These are phyloP conservation scores for Fraxinus pennsylvanica DNA, from an alignment of 257 asterid genomes.

Conservation along the genomic window DNA sequence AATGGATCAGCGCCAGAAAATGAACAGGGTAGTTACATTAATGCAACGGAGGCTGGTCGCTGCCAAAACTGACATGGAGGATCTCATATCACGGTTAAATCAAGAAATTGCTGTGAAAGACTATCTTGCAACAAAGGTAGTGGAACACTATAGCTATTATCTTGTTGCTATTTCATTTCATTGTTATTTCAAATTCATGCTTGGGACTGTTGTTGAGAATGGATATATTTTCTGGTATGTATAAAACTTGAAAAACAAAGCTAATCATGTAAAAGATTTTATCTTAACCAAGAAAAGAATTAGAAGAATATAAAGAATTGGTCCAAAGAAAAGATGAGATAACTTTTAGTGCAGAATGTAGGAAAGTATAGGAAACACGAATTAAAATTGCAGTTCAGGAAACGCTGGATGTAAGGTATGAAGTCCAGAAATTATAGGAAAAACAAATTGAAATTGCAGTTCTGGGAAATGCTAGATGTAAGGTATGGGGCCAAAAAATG, in stretches of 20 bases:
- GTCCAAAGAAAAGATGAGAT: neutral
- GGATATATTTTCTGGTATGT: neutral
- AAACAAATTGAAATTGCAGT: neutral
- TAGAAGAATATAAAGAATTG: neutral
- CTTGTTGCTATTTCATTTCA: conserved; percentile 3
- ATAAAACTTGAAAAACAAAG: neutral
- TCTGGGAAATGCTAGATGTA: conserved; percentile 4
- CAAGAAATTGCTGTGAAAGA: conserved; percentile 95
- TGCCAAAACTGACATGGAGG: conserved; percentile 97
- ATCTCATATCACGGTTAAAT: conserved; percentile 90
- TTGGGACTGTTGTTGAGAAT: neutral
- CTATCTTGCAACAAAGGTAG: conserved; percentile 68
- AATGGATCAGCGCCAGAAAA: conserved; percentile 76
- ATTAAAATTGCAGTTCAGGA: neutral
- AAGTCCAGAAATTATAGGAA: conserved; percentile 3
- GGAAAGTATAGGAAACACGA: neutral
- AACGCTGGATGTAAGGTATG: conserved; percentile 14
- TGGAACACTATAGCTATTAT: no score
- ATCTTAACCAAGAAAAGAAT: neutral
- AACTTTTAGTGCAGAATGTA: neutral
- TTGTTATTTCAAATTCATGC: conserved; percentile 19
- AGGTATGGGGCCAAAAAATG: conserved; percentile 13
- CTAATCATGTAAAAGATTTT: neutral
- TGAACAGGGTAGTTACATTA: conserved; percentile 67
- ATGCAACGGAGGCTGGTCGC: conserved; percentile 77